Conservation (phyloP, 768 basidiomycete species). For the Phylloporus rhodoxanthus region DNA sequence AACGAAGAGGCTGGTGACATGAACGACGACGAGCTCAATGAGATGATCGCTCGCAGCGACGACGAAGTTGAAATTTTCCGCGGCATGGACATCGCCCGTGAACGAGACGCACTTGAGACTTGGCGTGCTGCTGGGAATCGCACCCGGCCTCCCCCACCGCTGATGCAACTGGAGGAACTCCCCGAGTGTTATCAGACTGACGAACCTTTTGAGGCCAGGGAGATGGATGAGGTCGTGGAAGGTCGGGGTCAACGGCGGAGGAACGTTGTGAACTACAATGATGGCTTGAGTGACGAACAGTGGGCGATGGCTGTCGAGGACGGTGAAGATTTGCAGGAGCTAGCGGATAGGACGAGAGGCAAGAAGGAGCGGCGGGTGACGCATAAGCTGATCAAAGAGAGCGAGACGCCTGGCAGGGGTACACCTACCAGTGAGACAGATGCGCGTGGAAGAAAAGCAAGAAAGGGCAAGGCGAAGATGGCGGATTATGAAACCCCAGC, state of each 20-base stretch:
- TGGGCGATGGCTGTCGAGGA: constrained; percentile 86
- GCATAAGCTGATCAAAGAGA: constrained; percentile 54
- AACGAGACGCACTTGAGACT: constrained; percentile 51
- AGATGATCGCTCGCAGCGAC: constrained; percentile 81
- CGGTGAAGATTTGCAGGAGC: constrained; percentile 72
- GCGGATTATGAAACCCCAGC: constrained; percentile 42
- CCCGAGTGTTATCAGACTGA: constrained; percentile 88
- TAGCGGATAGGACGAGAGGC: constrained; percentile 58
- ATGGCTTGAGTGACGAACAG: constrained; percentile 90
- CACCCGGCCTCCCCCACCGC: constrained; percentile 67
- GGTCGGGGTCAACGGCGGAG: constrained; percentile 84
- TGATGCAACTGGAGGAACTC: constrained; percentile 85
- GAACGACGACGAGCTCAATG: constrained; percentile 93
- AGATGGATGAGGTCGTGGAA: constrained; percentile 46
- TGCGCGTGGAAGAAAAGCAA: constrained; percentile 48
- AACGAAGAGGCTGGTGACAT: constrained; percentile 88
- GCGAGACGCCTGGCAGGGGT: constrained; percentile 54
- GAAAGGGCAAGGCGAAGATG: constrained; percentile 58
- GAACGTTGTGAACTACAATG: constrained; percentile 85
- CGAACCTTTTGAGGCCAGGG: constrained; percentile 69
- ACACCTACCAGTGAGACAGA: constrained; percentile 62
- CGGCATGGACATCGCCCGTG: constrained; percentile 76
- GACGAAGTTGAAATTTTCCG: constrained; percentile 73
- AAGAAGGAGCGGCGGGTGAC: constrained; percentile 58
- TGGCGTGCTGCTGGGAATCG: constrained; percentile 75